phyloP scores from a whole-genome alignment of 2,329 filamentous ascomycete species.

The Pleomassaria siparia region DNA sequence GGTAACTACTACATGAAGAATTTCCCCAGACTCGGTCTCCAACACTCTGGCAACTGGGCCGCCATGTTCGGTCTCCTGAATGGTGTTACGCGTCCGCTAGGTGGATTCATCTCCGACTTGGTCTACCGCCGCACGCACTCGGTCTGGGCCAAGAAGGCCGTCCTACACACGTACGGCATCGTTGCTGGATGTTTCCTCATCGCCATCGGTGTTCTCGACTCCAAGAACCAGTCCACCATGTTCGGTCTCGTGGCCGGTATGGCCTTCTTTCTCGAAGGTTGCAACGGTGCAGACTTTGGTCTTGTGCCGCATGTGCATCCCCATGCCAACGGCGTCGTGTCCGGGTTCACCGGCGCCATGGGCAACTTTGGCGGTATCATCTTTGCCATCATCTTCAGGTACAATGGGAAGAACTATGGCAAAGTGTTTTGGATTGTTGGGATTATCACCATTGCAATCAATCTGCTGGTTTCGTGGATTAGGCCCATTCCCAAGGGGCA shows the following conservation, averaged over 20 bases:
- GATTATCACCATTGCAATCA: conserved; percentile 68
- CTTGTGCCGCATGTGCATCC: conserved; percentile 84
- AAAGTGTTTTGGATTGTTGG: conserved; percentile 80
- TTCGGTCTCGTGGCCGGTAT: conserved; percentile 73
- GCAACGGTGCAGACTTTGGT: conserved; percentile 81
- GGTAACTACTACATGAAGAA: conserved; percentile 58
- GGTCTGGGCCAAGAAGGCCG: conserved; percentile 65
- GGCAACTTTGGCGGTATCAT: conserved; percentile 84
- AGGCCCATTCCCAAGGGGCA: conserved; percentile 55
- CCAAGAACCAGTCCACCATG: conserved; percentile 62
- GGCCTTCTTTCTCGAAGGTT: conserved; percentile 78
- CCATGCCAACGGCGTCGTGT: conserved; percentile 74
- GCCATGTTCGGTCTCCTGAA: conserved; percentile 75
- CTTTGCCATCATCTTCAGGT: conserved; percentile 79
- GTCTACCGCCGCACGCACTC: conserved; percentile 51
- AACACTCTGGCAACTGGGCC: conserved; percentile 60
- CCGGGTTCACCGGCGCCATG: conserved; percentile 73
- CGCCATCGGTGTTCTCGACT: conserved; percentile 61
- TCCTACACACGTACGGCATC: conserved; percentile 57
- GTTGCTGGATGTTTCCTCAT: conserved; percentile 62
- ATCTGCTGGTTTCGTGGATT: conserved; percentile 66
- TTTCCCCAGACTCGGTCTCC: conserved; percentile 56
- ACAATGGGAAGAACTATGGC: conserved; percentile 66
- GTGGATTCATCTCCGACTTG: conserved; percentile 60
- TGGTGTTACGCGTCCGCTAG: conserved; percentile 64